Evolutionary conservation across 164 flowering plant species (phyloP).

Genomic region (Akebia trifoliata): DNA sequence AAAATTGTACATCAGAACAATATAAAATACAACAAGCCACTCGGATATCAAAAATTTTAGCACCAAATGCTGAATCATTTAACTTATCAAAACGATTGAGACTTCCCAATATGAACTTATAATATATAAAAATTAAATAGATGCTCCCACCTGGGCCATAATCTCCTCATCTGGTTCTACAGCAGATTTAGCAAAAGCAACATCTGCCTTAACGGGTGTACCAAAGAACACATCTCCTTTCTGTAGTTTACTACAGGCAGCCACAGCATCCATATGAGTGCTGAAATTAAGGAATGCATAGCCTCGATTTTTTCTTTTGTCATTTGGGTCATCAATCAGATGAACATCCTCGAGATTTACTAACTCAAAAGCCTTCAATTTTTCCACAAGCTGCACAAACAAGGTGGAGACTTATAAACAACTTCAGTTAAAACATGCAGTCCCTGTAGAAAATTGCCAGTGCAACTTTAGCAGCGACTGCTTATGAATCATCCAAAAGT

Average conservation of each 20-base stretch:
- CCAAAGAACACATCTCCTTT: conserved; percentile 24
- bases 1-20: too few species aligned
- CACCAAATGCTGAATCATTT: too few species aligned
- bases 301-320: conserved; percentile 26
- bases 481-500: not conserved
- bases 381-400: conserved; percentile 19
- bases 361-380: conserved; percentile 19
- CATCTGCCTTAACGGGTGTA: conserved; percentile 19
- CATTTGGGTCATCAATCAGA: conserved; percentile 23
- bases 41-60: too few species aligned
- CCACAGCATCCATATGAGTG: conserved; percentile 33
- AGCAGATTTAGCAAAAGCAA: conserved; percentile 29
- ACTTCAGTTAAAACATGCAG: conserved; percentile 2
- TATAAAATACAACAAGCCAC: not conserved
- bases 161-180: conserved; percentile 26
- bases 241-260: conserved; percentile 25
- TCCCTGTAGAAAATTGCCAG: not conserved
- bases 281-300: conserved; percentile 30
- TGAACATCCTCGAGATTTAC: conserved; percentile 27
- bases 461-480: not conserved
- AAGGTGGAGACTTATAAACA: conserved; percentile 10
- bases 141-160: conserved; percentile 26
- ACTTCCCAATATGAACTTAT: not conserved
- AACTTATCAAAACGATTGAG: not conserved
- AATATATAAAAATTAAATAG: not conserved